Percentiles rank a stretch among this genome's conserved stretches.
Evolutionary conservation across 2,329 filamentous ascomycete species (phyloP).

Genomic region (Colletotrichum gloeosporioides): DNA sequence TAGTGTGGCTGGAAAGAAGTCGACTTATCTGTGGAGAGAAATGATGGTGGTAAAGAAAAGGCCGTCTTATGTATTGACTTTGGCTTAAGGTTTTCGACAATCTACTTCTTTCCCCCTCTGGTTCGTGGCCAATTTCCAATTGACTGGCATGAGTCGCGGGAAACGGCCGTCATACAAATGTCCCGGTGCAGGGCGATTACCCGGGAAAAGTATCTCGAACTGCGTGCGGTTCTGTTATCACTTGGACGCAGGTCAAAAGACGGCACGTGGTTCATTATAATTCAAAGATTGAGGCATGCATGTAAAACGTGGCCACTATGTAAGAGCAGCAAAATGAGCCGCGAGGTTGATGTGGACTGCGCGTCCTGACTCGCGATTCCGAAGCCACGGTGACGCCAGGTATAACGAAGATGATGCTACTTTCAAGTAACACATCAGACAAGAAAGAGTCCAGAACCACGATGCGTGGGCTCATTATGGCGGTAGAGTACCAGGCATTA

Average conservation of each 20-base stretch:
- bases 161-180: neutral
- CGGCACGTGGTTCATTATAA: neutral
- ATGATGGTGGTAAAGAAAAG: neutral
- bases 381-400: no score
- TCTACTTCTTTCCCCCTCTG: neutral
- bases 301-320: neutral
- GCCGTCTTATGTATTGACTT: neutral
- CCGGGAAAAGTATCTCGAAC: neutral
- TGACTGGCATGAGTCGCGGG: neutral
- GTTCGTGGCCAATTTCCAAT: neutral
- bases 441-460: no score
- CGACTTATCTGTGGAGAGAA: neutral
- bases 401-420: no score
- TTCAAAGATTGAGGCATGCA: neutral
- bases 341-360: neutral
- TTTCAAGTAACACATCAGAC: no score
- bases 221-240: no score
- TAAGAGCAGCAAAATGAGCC: neutral
- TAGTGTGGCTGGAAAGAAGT: neutral
- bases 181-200: neutral
- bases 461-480: no score
- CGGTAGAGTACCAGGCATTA: no score
- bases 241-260: neutral
- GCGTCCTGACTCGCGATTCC: neutral
- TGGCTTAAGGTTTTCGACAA: neutral